phyloP scores from a whole-genome alignment of 176 grass and related monocot genomes.

The Zea luxurians region DNA sequence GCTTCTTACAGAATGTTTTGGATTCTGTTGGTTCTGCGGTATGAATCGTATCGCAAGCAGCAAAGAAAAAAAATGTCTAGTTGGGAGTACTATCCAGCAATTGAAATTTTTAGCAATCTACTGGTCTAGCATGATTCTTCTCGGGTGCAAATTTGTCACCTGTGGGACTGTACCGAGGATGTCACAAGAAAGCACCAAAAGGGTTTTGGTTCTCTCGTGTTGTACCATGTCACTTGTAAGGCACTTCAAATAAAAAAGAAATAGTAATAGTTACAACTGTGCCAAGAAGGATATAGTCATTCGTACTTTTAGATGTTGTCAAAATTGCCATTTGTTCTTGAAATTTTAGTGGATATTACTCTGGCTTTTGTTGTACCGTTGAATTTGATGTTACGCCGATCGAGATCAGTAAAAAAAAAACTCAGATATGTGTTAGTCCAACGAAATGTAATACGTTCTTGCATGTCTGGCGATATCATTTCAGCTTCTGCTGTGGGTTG shows the following conservation, averaged over 20 bases:
- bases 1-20: constrained; percentile 61
- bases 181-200: constrained; percentile 5
- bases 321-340: neutral
- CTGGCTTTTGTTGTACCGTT: neutral
- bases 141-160: neutral
- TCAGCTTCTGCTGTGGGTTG: neutral
- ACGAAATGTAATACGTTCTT: neutral
- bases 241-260: neutral
- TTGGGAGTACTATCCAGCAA: neutral
- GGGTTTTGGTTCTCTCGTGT: constrained; percentile 48
- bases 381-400: neutral
- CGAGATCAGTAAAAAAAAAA: neutral
- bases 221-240: constrained; percentile 45
- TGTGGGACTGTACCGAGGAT: constrained; percentile 23
- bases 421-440: neutral
- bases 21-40: constrained; percentile 31
- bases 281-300: constrained; percentile 25
- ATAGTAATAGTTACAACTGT: constrained; percentile 14
- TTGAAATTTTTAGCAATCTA: constrained; percentile 22
- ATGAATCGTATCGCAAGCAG: constrained; percentile 1
- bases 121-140: neutral
- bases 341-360: constrained; percentile 17
- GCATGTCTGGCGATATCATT: neutral
- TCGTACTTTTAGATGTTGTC: neutral
- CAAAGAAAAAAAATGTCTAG: neutral